These are phyloP conservation scores for Sinapis alba DNA, from an alignment of 441 rosid species.

Conservation along the genomic window DNA sequence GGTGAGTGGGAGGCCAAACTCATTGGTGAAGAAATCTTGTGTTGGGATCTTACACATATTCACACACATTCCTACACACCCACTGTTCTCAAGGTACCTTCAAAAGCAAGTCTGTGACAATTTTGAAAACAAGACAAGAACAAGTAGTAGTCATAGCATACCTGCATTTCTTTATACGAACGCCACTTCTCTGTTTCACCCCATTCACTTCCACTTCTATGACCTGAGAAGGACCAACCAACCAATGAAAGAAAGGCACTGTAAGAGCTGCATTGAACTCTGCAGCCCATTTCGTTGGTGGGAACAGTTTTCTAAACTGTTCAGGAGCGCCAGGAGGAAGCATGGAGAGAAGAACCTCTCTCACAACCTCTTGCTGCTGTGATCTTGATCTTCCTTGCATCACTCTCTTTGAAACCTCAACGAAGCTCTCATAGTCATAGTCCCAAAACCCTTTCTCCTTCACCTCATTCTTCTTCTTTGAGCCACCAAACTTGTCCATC, in stretches of 20 bases:
- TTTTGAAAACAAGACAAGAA: not conserved
- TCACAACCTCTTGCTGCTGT: slow-evolving; percentile 88
- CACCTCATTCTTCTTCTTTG: slow-evolving; percentile 29
- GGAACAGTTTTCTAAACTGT: slow-evolving; percentile 89
- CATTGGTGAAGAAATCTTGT: slow-evolving; percentile 96
- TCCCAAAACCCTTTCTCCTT: slow-evolving; percentile 58
- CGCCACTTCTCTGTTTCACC: slow-evolving; percentile 91
- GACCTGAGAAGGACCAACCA: slow-evolving; percentile 96
- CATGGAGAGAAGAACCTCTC: slow-evolving; percentile 90
- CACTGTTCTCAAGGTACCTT: slow-evolving; percentile 97
- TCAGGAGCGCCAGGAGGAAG: slow-evolving; percentile 89
- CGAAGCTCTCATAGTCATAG: slow-evolving; percentile 78
- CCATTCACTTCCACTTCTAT: slow-evolving; percentile 85
- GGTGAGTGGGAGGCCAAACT: slow-evolving; percentile 93
- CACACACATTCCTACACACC: slow-evolving; percentile 95
- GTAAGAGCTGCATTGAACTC: slow-evolving; percentile 95
- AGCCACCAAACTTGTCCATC: slow-evolving; percentile 86
- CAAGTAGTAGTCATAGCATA: not conserved
- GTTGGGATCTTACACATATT: slow-evolving; percentile 98
- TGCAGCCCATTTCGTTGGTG: slow-evolving; percentile 92
- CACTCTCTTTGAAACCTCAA: slow-evolving; percentile 81
- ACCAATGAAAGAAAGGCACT: slow-evolving; percentile 93
- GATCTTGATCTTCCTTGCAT: slow-evolving; percentile 71
- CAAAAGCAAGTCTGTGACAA: not conserved
- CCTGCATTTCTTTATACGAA: slow-evolving; percentile 92